These are phyloP conservation scores for Trichosporon sp. DNA, from an alignment of 1,284 basidiomycete species.

Conservation along the genomic window DNA sequence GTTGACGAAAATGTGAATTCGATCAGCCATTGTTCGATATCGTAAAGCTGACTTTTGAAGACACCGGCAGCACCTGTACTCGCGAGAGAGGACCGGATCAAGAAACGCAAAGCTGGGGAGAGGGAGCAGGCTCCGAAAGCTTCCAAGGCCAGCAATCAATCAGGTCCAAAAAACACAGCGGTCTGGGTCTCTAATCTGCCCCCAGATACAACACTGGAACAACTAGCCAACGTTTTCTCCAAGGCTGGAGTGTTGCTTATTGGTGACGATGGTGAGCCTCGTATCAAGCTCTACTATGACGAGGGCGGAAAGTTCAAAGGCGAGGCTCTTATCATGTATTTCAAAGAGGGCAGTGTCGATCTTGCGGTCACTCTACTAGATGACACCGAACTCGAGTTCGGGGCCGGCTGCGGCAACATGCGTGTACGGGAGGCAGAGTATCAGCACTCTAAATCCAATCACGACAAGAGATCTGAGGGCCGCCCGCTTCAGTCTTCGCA, in stretches of 20 bases:
- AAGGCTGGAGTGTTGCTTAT: constrained; percentile 91
- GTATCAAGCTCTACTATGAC: constrained; percentile 90
- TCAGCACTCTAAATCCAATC: constrained; percentile 61
- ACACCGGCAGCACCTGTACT: constrained; percentile 83
- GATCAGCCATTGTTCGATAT: not conserved
- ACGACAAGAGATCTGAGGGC: constrained; percentile 77
- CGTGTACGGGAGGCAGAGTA: constrained; percentile 84
- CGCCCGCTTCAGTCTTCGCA: constrained; percentile 55
- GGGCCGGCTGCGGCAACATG: constrained; percentile 70
- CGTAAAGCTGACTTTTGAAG: constrained; percentile 22
- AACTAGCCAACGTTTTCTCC: constrained; percentile 78
- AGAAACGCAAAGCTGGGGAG: constrained; percentile 63
- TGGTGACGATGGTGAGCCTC: constrained; percentile 80
- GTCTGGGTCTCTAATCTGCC: constrained; percentile 89
- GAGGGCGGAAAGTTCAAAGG: constrained; percentile 91
- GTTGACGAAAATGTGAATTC: constrained; percentile 79
- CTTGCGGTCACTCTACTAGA: constrained; percentile 86
- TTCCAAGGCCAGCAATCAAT: constrained; percentile 35
- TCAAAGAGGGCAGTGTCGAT: constrained; percentile 91
- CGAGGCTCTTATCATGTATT: constrained; percentile 93
- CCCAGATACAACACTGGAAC: constrained; percentile 70
- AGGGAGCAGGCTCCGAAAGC: constrained; percentile 62
- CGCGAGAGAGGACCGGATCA: constrained; percentile 63
- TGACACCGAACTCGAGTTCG: constrained; percentile 87
- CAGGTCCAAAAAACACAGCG: constrained; percentile 72